Evolutionary conservation across 2,329 filamentous ascomycete genomes (phyloP).

Genomic region (Hirsutella rhossiliensis): DNA sequence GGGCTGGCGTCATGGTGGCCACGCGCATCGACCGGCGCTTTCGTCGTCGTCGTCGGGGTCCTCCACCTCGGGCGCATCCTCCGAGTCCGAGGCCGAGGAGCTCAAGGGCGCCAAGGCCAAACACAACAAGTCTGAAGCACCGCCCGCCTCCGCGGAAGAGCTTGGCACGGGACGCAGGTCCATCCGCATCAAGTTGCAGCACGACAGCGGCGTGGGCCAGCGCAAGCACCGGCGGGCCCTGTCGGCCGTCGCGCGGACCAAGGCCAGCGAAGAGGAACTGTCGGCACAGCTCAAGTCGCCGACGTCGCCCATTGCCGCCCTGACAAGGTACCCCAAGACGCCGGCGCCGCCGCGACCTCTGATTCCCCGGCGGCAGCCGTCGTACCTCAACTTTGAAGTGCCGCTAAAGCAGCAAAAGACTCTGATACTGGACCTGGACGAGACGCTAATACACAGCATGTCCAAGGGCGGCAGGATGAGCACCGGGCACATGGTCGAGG

Average conservation of each 20-base stretch:
- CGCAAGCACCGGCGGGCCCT: conserved; percentile 57
- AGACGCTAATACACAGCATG: conserved; percentile 96
- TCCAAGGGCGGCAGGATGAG: conserved; percentile 93
- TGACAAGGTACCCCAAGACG: conserved; percentile 84
- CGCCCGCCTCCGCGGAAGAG: conserved; percentile 48
- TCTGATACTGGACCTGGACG: conserved; percentile 86
- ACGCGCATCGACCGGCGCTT: conserved; percentile 11
- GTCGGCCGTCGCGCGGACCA: conserved; percentile 31
- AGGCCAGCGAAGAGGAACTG: conserved; percentile 37
- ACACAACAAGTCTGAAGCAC: conserved; percentile 50
- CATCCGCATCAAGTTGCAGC: conserved; percentile 82
- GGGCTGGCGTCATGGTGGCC: conserved; percentile 14
- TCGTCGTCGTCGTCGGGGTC: conserved; percentile 19
- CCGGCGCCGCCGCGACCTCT: conserved; percentile 82
- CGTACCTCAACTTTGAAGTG: conserved; percentile 58
- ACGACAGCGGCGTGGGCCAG: conserved; percentile 62
- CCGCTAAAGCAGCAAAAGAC: conserved; percentile 67
- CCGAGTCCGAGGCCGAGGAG: conserved; percentile 57
- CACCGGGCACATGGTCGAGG: conserved; percentile 97
- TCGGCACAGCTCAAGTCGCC: conserved; percentile 87
- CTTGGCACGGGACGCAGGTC: conserved; percentile 57
- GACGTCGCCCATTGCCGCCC: conserved; percentile 63
- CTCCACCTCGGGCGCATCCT: conserved; percentile 53
- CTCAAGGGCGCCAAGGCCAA: conserved; percentile 21
- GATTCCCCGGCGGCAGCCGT: conserved; percentile 79